Evolutionary conservation across 768 basidiomycete genomes (phyloP), one percentile per base, ranked within the genome.

Genomic region (Mycena polygramma): DNA sequence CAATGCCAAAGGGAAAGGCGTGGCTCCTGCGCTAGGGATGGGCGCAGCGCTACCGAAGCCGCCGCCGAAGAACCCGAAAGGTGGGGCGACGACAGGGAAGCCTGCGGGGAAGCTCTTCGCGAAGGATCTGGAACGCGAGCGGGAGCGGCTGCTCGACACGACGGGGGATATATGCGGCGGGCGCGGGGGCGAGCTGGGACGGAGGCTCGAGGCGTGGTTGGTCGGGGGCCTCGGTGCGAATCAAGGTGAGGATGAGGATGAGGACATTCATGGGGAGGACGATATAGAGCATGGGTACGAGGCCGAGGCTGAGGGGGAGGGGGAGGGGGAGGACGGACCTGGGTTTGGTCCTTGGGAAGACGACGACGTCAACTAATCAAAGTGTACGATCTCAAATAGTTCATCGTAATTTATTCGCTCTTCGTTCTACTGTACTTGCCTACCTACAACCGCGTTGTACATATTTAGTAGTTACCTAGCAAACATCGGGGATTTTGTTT

Each of bases 81-180:
- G 71, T 77, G 26, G 75, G 79, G 54, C 74, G 64, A 63, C 77
- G 78, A 58, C 75, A 72, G 71, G 54, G 45, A 85, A 82, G 74
- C 79, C 82, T 26, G 82, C 82, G 7, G 81, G 85, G 19, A 86
- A 85, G 79, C 76, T 89, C 19, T 83, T 91, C 68, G 84, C 85
- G 54, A 84, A 86, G 69, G 46, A 73, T 24, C 62, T 73, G 7
- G 91, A 92, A 78, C 83, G 86, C 79, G 89, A 91, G 79, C 87
- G 85, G 77, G 92, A 93, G 80, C 88, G 90, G 82, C 88, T 89
- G 83, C 79, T 94, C 77, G 86, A 90, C 66, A 89, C 85, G 61
- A 90, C 88, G 45, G 93, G 93, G 0, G 93, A 94, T 77, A 87
- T 91, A 35, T 93, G 93, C 78, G 93, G 93, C 46, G 93, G 93